Evolutionary conservation across 1,284 basidiomycete species (phyloP), one percentile per base, ranked within the genome.

Genomic region (Ustilago bromivora): DNA sequence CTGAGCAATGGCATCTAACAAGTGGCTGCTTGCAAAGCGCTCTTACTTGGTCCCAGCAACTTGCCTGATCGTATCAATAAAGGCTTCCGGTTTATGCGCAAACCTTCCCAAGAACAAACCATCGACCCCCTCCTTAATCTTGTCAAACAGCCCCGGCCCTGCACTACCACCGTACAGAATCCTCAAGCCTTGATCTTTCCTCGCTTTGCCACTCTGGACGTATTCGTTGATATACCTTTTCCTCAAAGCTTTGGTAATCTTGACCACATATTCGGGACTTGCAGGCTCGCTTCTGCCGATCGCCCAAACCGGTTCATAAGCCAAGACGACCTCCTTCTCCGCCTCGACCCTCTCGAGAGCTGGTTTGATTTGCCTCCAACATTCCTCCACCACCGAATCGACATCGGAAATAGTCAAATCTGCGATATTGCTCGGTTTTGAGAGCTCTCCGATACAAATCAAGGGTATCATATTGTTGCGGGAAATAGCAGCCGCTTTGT

Each of bases 251-350:
- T 78, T 73, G 47, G 82, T 82, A 36, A 84, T 79, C 15, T 71
- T 75, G 53, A 84, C 81, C 4, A 84, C 82, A 59, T 84, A 79
- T 31, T 76, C 76, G 32, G 83, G 65, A 17, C 69, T 66, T 1
- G 83, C 83, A 3, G 83, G 83, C 49, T 84, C 55, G 28, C 61
- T 47, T 38, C 73, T 75, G 8, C 83, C 83, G 15, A 84, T 84
- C 3, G 83, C 83, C 83, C 83, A 84, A 12, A 84, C 83, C 0
- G 83, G 83, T 60, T 84, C 83, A 61, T 83, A 84, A 0, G 83
- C 83, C 43, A 84, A 49, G 1, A 84, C 72, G 3, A 84, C 72
- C 40, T 81, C 69, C 1, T 57, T 58, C 10, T 57, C n/a, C 8
- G 13, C 53, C 1, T 55, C 54, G 23, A 80, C 55, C 1, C 56